phyloP scores from a whole-genome alignment of 1,284 basidiomycete species.

The Tilletia horrida region DNA sequence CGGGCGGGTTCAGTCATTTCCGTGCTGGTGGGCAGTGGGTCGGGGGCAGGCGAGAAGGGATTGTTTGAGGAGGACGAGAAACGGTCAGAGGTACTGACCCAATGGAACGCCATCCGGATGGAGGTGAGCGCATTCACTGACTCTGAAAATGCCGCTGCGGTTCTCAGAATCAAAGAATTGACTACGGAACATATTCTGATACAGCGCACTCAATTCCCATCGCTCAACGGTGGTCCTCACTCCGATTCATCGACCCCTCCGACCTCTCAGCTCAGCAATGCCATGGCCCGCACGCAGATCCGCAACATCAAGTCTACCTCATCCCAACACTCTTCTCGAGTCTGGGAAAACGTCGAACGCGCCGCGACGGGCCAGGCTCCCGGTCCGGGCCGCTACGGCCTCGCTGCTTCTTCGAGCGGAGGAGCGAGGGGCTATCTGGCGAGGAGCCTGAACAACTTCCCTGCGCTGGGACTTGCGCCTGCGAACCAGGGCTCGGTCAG shows the following conservation, averaged over 20 bases:
- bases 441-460: constrained; percentile 29
- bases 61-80: constrained; percentile 69
- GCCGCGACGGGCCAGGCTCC: constrained; percentile 62
- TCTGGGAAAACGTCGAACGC: constrained; percentile 82
- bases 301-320: constrained; percentile 73
- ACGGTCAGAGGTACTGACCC: constrained; percentile 68
- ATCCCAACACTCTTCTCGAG: constrained; percentile 64
- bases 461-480: constrained; percentile 26
- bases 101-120: constrained; percentile 78
- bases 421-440: background rate
- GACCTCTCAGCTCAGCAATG: background rate
- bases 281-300: constrained; percentile 66
- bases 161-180: background rate
- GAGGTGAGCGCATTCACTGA: constrained; percentile 59
- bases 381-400: background rate
- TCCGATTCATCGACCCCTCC: background rate
- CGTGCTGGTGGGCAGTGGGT: constrained; percentile 59
- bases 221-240: constrained; percentile 59
- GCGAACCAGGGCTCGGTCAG: constrained; percentile 13
- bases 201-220: constrained; percentile 68
- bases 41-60: background rate
- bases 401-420: constrained; percentile 5
- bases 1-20: constrained; percentile 64
- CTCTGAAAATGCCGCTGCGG: background rate
- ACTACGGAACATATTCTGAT: background rate